Percentiles rank a stretch among this genome's conserved stretches.
Evolutionary conservation across 306 rosid genomes (phyloP).

Genomic region (Begonia loranthoides): DNA sequence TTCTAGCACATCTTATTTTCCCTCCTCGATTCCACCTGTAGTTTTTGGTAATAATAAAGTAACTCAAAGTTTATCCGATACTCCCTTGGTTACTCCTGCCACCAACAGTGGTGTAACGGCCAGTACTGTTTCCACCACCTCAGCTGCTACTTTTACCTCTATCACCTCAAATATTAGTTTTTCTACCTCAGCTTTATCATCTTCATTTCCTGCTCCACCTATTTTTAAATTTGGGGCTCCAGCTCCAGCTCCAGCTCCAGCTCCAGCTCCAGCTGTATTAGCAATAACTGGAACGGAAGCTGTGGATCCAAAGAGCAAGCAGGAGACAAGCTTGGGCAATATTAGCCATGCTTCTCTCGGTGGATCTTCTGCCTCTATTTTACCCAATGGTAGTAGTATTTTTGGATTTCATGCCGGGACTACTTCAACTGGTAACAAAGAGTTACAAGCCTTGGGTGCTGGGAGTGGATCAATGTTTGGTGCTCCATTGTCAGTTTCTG

Average conservation of each 20-base stretch:
- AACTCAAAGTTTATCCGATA: constrained; percentile 27
- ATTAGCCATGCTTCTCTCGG: constrained; percentile 22
- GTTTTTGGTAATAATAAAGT: constrained; percentile 20
- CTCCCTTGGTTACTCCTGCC: constrained; percentile 16
- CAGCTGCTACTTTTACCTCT: constrained; percentile 12
- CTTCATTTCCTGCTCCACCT: constrained; percentile 30
- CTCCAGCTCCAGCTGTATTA: constrained; percentile 11
- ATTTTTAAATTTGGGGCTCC: constrained; percentile 31
- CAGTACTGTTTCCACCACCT: constrained; percentile 4
- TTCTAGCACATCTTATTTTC: constrained; percentile 21
- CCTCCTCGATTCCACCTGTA: constrained; percentile 14
- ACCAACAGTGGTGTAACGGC: constrained; percentile 18
- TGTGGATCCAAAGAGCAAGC: constrained; percentile 24
- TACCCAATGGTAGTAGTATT: constrained; percentile 26
- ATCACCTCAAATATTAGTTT: constrained; percentile 10
- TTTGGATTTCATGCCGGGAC: constrained; percentile 44
- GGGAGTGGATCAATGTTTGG: constrained; percentile 22
- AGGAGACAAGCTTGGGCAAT: constrained; percentile 28
- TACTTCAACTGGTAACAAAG: constrained; percentile 27
- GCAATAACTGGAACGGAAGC: constrained; percentile 18
- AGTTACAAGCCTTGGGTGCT: constrained; percentile 17
- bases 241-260: constrained; percentile 11
- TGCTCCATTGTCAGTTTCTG: constrained; percentile 24
- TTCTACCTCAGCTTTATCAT: constrained; percentile 14
- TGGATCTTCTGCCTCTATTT: constrained; percentile 25